A percentile compares a stretch with the other conserved stretches of the same genome.
phyloP scores from a whole-genome alignment of 1,284 basidiomycete species.

The Melampsora americana region DNA sequence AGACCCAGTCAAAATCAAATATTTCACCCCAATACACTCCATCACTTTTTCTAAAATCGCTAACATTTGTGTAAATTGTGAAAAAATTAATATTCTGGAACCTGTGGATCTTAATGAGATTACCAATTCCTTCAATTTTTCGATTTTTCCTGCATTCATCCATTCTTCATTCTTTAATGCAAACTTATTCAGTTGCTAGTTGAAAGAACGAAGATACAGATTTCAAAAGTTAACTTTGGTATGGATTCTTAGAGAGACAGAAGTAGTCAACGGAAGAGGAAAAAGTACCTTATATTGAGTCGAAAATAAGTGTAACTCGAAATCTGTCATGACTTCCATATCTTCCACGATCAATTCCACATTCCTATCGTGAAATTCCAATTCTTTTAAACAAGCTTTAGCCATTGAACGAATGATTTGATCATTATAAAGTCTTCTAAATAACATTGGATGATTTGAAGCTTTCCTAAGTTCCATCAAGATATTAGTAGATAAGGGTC shows the following conservation, averaged over 20 bases:
- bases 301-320: constrained; percentile 80
- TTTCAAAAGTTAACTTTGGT: too few relatives aligned
- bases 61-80: constrained; percentile 85
- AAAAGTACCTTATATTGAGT: constrained; percentile 69
- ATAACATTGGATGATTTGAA: constrained; percentile 91
- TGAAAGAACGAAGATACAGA: background rate
- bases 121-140: constrained; percentile 69
- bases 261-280: constrained; percentile 43
- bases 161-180: constrained; percentile 72
- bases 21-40: constrained; percentile 71
- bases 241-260: constrained; percentile 5
- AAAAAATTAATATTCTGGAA: constrained; percentile 15
- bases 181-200: constrained; percentile 65
- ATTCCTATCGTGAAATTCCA: constrained; percentile 76
- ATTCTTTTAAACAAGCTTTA: constrained; percentile 79
- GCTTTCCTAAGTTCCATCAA: constrained; percentile 96
- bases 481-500: constrained; percentile 65
- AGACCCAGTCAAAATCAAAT: constrained; percentile 84
- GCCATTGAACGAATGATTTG: constrained; percentile 71
- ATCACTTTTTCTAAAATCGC: constrained; percentile 88
- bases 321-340: constrained; percentile 81
- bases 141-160: constrained; percentile 84
- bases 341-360: constrained; percentile 65
- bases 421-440: constrained; percentile 79
- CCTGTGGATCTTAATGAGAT: constrained; percentile 62